These are phyloP conservation scores for Pythium biforme DNA, from an alignment of 352 stramenopile genomes.

Conservation along the genomic window DNA sequence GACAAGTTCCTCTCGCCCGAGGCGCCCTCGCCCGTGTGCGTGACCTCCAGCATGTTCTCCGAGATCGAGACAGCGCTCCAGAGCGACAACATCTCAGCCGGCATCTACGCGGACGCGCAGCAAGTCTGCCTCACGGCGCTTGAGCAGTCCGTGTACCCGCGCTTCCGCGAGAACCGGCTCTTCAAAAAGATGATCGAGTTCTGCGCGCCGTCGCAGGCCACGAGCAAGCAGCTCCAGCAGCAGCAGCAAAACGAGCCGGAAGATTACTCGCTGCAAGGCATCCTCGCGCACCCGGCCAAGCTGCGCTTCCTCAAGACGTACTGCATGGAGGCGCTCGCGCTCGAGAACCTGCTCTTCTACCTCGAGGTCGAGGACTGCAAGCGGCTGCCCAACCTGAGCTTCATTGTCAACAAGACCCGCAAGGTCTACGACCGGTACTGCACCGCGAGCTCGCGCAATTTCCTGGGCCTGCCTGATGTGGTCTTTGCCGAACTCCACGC, in stretches of 20 bases:
- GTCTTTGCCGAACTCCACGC: slow-evolving; percentile 48
- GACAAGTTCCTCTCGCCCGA: slow-evolving; percentile 82
- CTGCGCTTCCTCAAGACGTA: slow-evolving; percentile 85
- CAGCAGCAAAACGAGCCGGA: slow-evolving; percentile 31
- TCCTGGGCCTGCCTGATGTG: slow-evolving; percentile 36
- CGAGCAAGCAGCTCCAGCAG: slow-evolving; percentile 19
- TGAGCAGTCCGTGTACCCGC: slow-evolving; percentile 72
- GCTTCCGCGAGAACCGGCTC: slow-evolving; percentile 73
- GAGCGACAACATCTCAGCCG: slow-evolving; percentile 61
- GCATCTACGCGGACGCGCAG: slow-evolving; percentile 70
- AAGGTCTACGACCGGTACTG: slow-evolving; percentile 85
- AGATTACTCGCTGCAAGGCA: slow-evolving; percentile 59
- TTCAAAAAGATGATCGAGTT: slow-evolving; percentile 80
- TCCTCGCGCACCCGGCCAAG: slow-evolving; percentile 74
- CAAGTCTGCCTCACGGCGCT: slow-evolving; percentile 62
- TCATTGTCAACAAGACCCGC: slow-evolving; percentile 72
- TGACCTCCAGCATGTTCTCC: slow-evolving; percentile 61
- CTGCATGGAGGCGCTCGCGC: slow-evolving; percentile 76
- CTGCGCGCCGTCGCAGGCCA: slow-evolving; percentile 35
- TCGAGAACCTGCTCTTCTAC: slow-evolving; percentile 86
- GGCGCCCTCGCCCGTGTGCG: slow-evolving; percentile 68
- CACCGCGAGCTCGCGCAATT: slow-evolving; percentile 41
- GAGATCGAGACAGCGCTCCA: slow-evolving; percentile 68
- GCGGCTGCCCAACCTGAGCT: slow-evolving; percentile 75
- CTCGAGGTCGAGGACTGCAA: slow-evolving; percentile 86